Evolutionary conservation across 1,284 basidiomycete genomes (phyloP).

Genomic region (Marasmius sp.): DNA sequence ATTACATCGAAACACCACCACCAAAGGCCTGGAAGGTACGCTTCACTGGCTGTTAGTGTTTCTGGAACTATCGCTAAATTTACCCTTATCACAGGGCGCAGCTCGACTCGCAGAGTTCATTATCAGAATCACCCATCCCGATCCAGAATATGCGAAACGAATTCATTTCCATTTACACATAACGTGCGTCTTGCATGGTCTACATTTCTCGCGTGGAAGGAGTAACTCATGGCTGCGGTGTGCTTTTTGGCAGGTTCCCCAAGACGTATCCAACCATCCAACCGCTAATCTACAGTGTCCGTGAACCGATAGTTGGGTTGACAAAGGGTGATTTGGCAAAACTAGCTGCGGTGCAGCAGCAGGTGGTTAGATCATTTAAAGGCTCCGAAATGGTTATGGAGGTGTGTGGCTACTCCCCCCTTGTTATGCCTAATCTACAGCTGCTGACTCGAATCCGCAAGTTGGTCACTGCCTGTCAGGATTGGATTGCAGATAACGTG

Average conservation of each 20-base stretch:
- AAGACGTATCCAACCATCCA: slow-evolving; percentile 74
- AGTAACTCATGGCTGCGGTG: neutral
- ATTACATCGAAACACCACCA: slow-evolving; percentile 70
- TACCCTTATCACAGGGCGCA: slow-evolving; percentile 50
- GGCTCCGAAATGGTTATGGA: slow-evolving; percentile 77
- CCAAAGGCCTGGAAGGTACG: slow-evolving; percentile 78
- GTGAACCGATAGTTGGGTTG: slow-evolving; percentile 62
- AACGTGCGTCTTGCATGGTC: slow-evolving; percentile 46
- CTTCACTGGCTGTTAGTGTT: slow-evolving; percentile 6
- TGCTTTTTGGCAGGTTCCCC: slow-evolving; percentile 52
- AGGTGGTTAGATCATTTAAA: slow-evolving; percentile 57
- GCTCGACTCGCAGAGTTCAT: slow-evolving; percentile 69
- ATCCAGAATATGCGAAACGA: slow-evolving; percentile 49
- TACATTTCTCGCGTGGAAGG: neutral
- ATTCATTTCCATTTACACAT: slow-evolving; percentile 65
- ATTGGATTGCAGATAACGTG: slow-evolving; percentile 64
- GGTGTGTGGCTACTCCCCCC: slow-evolving; percentile 38
- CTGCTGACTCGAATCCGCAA: slow-evolving; percentile 23
- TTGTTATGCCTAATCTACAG: neutral
- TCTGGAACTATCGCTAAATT: neutral
- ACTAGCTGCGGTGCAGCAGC: slow-evolving; percentile 56
- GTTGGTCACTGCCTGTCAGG: slow-evolving; percentile 67
- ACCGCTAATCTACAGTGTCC: slow-evolving; percentile 62
- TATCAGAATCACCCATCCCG: slow-evolving; percentile 66
- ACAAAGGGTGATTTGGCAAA: slow-evolving; percentile 50